phyloP scores from a whole-genome alignment of 352 stramenopile genomes.

The Globisporangium barbulae region DNA sequence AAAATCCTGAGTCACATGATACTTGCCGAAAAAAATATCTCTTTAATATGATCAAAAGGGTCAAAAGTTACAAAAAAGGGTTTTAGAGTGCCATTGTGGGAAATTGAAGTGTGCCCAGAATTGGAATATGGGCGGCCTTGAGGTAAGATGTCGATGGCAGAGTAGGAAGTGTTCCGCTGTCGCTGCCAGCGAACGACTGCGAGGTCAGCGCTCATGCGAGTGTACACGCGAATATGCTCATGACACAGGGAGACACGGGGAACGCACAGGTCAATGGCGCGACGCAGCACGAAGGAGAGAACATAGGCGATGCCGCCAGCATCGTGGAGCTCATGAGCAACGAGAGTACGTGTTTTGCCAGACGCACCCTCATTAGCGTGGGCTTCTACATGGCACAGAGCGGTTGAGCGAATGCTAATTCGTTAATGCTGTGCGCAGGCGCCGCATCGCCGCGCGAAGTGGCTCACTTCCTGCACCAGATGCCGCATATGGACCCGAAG shows the following conservation, averaged over 20 bases:
- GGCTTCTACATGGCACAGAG: background rate
- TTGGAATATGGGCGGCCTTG: conserved; percentile 5
- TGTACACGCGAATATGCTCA: background rate
- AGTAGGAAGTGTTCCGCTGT: background rate
- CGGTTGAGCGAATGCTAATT: background rate
- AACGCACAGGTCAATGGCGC: conserved; percentile 4
- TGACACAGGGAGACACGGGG: conserved; percentile 2
- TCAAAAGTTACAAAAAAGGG: too few relatives aligned
- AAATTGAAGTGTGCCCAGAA: background rate
- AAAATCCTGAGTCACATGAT: too few relatives aligned
- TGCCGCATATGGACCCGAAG: conserved; percentile 62
- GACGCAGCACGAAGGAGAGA: conserved; percentile 1
- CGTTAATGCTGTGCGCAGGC: conserved; percentile 14
- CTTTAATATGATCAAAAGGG: too few relatives aligned
- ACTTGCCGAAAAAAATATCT: too few relatives aligned
- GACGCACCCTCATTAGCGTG: too few relatives aligned
- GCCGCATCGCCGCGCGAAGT: conserved; percentile 50
- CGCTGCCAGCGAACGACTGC: background rate
- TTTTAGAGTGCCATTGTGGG: too few relatives aligned
- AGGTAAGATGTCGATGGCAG: conserved; percentile 3
- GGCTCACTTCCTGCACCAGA: conserved; percentile 59
- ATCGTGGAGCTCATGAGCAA: conserved; percentile 44
- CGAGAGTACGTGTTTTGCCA: conserved; percentile 31
- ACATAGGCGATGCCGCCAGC: conserved; percentile 22
- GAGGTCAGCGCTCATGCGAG: background rate